Evolutionary conservation across 352 stramenopile genomes (phyloP), one percentile per base, ranked within the genome.

Genomic region (Ophiocytium majus): DNA sequence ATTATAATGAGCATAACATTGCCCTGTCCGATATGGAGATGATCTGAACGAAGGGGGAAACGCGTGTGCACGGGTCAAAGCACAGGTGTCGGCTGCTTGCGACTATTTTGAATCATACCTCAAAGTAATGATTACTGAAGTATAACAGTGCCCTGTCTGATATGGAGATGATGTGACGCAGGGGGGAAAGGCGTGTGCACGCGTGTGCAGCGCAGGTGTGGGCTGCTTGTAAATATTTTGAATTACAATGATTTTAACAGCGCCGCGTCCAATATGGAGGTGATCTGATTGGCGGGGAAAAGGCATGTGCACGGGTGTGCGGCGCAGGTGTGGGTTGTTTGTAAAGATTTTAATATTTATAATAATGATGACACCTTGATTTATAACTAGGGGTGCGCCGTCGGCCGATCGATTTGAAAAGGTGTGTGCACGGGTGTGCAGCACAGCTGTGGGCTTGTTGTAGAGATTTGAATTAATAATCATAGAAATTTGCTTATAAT

Each of bases 91-190:
- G 19, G 28, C 19, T 19, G 57, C 28, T 66, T 19, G 17, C 17
- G 28, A 66, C 19, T 19, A 19, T 28, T 66, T 23, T 66, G 57
- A 66, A n/a, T 66, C 19, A 66, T 19, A 66, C 28, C 19, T 19
- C 57, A 66, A 66, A 23, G 57, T 28, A 66, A 66, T 19, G 57
- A 23, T 66, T 66, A 28, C 19, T 66, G 28, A 90, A 63, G 76
- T 90, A 86, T n/a, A 84, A 50, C n/a, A 90, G 85, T 0, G 87
- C 87, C 43, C 83, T 86, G 17, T 81, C 81, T 28, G 80, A 76
- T 35, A 90, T 86, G 43, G 79, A 89, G 49, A 90, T 89, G 66
- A 90, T 87, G 33, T 86, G 36, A n/a, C n/a, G 14, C 5, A 14
- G 10, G 66, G 35, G 32, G 32, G 28, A 36, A 31, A 35, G 31